Evolutionary conservation across 345 rosid genomes (phyloP).

Genomic region (Erysimum cheiranthoides): DNA sequence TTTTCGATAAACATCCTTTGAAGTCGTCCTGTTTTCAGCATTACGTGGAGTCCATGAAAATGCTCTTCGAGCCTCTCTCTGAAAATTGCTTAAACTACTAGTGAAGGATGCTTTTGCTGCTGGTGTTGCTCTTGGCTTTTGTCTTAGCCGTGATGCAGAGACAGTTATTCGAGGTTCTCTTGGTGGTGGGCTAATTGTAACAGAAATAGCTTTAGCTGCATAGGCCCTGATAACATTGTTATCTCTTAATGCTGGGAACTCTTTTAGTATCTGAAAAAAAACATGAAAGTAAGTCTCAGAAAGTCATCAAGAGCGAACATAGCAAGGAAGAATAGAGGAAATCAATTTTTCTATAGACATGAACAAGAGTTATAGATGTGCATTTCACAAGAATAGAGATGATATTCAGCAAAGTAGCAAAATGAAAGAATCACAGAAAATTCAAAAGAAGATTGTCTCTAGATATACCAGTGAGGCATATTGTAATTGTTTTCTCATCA

Average conservation of each 20-base stretch:
- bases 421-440: constrained; percentile 3
- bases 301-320: constrained; percentile 17
- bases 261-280: constrained; percentile 79
- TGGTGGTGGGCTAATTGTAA: constrained; percentile 68
- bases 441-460: constrained; percentile 17
- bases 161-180: constrained; percentile 85
- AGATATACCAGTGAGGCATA: constrained; percentile 80
- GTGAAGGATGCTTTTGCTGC: constrained; percentile 72
- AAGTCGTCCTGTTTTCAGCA: constrained; percentile 69
- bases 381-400: constrained; percentile 15
- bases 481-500: constrained; percentile 95
- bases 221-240: constrained; percentile 69
- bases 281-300: constrained; percentile 41
- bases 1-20: constrained; percentile 84
- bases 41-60: constrained; percentile 97
- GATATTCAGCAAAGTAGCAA: constrained; percentile 23
- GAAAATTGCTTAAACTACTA: constrained; percentile 87
- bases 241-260: constrained; percentile 87
- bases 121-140: constrained; percentile 64
- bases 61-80: constrained; percentile 95
- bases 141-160: constrained; percentile 71
- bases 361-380: constrained; percentile 12
- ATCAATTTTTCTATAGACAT: constrained; percentile 2
- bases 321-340: constrained; percentile 19
- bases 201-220: constrained; percentile 90